Base-by-base conservation (phyloP, 257 asterid species). In the Capsicum chinense region DNA sequence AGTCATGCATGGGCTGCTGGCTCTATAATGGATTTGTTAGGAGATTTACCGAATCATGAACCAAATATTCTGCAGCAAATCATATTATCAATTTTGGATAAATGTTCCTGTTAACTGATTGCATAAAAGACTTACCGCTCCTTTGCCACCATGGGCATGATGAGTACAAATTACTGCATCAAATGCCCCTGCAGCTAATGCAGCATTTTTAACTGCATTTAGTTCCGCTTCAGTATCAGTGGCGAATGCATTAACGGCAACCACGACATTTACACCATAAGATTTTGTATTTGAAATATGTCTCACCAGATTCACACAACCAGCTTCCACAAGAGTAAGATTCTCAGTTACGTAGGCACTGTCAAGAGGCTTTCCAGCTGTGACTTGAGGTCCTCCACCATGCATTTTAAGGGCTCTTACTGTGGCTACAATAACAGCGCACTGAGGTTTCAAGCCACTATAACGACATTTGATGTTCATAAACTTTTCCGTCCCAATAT, bases 101-200 rank as follows among this genome's bases (percentile, higher is more conserved):
- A 47, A 47, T 0, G 42, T 17, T 47, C 48, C 80, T 73, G 39
- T 73, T 73, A 0, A 1, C 39, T 5, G 79, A 71, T 48, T 44
- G 21, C 66, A 80, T 9, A 56, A 83, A 82, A 15, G 85, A 92
- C 97, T 92, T 68, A 96, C 98, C 93, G 98, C 99, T 90, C 98
- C 98, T 92, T 93, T 94, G 81, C 99, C 98, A 79, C 98, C 99
- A 84, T 92, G 98, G 60, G 99, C 99, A 69, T 96, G 99, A 86
- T 94, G 99, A 84, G 92, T 89, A 84, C 99, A 94, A 86, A 96
- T 92, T 50, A 96, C 97, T 76, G 99, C 95, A 90, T 96, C 97
- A 83, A 91, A 96, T 66, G 99, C 99, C 79, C 99, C 98, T 7
- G 98, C 98, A 8, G 98, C 89, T 44, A 96, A 89, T 7, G 99